These are phyloP conservation scores for Nemania serpens DNA, from an alignment of 2,329 filamentous ascomycete species.

Conservation along the genomic window DNA sequence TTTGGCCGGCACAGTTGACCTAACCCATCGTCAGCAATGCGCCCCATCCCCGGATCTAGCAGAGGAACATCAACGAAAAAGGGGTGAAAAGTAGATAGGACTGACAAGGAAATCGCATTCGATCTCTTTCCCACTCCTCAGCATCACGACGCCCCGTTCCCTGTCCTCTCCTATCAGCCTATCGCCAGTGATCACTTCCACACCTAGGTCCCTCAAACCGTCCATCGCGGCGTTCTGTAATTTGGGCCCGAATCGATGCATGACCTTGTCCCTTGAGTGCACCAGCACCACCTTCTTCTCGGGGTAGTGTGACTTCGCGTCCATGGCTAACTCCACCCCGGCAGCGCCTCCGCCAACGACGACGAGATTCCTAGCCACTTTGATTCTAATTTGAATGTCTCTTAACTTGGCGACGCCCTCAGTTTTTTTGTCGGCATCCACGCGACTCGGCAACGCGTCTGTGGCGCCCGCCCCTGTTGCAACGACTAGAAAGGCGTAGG, in stretches of 20 bases:
- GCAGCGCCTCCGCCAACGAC: constrained; percentile 65
- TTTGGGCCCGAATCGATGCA: constrained; percentile 56
- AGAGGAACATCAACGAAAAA: background rate
- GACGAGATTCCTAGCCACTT: constrained; percentile 49
- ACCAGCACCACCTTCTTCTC: constrained; percentile 61
- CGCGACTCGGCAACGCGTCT: constrained; percentile 52
- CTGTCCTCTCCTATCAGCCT: constrained; percentile 47
- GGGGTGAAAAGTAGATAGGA: constrained; percentile 4
- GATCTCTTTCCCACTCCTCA: constrained; percentile 51
- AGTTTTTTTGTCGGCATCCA: constrained; percentile 48
- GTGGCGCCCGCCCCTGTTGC: constrained; percentile 58
- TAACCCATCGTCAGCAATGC: constrained; percentile 35
- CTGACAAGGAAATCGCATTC: constrained; percentile 57
- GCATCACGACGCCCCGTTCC: constrained; percentile 46
- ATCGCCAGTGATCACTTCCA: constrained; percentile 58
- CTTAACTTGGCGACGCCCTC: constrained; percentile 50
- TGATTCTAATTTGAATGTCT: constrained; percentile 52
- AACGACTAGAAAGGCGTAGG: constrained; percentile 61
- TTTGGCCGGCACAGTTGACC: constrained; percentile 65
- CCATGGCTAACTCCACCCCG: constrained; percentile 64
- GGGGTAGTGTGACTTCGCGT: constrained; percentile 60
- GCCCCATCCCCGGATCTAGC: background rate
- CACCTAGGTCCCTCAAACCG: constrained; percentile 51
- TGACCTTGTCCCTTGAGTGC: constrained; percentile 58
- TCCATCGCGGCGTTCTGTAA: constrained; percentile 47